Evolutionary conservation across 768 basidiomycete species (phyloP).

Genomic region (Daedaleopsis sinensis): DNA sequence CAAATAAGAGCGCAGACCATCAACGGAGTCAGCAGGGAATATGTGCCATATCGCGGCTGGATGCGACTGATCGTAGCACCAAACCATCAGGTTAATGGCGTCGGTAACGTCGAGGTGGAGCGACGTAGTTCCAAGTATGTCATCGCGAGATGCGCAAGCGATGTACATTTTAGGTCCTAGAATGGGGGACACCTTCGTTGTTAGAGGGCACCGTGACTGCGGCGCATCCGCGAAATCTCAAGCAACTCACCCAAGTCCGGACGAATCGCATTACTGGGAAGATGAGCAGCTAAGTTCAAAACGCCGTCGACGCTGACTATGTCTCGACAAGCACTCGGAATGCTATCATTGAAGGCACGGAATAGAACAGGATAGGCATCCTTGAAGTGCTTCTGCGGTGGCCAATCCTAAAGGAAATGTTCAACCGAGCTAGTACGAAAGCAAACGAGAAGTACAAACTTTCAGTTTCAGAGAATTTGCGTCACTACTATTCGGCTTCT

Average conservation of each 20-base stretch:
- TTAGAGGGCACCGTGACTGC: too few species aligned
- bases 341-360: not conserved
- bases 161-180: not conserved
- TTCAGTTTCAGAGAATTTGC: too few species aligned
- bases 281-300: not conserved
- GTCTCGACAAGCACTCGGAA: not conserved
- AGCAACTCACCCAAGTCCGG: not conserved
- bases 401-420: not conserved
- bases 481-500: too few species aligned
- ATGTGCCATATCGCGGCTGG: not conserved
- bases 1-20: not conserved
- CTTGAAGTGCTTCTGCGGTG: not conserved
- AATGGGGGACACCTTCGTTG: not conserved
- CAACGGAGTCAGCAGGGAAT: not conserved
- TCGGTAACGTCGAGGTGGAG: slow-evolving; percentile 1
- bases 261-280: not conserved
- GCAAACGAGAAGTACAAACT: too few species aligned
- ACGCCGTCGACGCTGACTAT: not conserved
- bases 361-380: not conserved
- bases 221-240: too few species aligned
- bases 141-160: not conserved
- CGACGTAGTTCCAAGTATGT: not conserved
- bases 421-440: too few species aligned
- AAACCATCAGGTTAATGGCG: not conserved
- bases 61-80: not conserved